Base-by-base conservation (phyloP, 129 eudicot genomes). In the Artemisia argyi region DNA sequence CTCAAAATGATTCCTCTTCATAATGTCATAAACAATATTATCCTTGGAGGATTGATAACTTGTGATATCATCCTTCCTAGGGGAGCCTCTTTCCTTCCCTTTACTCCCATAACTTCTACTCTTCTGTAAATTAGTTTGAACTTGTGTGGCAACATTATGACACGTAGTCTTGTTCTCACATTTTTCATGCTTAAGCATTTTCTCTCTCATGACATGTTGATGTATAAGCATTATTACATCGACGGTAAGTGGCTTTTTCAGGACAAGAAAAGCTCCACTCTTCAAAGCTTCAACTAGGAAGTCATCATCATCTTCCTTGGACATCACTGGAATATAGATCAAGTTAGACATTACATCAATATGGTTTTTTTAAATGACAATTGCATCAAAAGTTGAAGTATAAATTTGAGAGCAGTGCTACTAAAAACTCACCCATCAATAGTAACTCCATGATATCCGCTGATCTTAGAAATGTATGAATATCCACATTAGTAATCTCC, bases 211-310 rank as follows among this genome's bases (percentile, higher is more conserved):
- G 13, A 71, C 71, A 58, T 64, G 32, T 51, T 76, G 78, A 59
- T 70, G 71, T 5, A 81, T 15, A 63, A 61, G 64, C 73, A n/a
- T 76, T 39, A 71, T 8, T 5, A 14, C 57, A 54, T 71, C 65
- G 4, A 14, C 5, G 1, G 69, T 19, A 35, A 69, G 6, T 17
- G 84, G 78, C n/a, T 16, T 75, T 56, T 64, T 7, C 68, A 81
- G 60, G 26, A 75, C 54, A 30, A 75, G 78, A 2, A 75, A 76
- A 3, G 81, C 80, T 19, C 81, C 81, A 30, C 53, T 73, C 69
- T 75, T 65, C 1, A 63, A 26, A 3, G 80, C 84, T 54, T 68
- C 52, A 26, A 52, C 44, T 65, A 32, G 56, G 15, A 71, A 19
- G 2, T 32, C 47, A 14, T 73, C 55, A 20, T 65, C 71, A 2